A percentile compares a stretch with the other conserved stretches of the same genome.
Conservation (phyloP, 805 yeast genomes). For the Sugiyamaella qingdaonensis region DNA sequence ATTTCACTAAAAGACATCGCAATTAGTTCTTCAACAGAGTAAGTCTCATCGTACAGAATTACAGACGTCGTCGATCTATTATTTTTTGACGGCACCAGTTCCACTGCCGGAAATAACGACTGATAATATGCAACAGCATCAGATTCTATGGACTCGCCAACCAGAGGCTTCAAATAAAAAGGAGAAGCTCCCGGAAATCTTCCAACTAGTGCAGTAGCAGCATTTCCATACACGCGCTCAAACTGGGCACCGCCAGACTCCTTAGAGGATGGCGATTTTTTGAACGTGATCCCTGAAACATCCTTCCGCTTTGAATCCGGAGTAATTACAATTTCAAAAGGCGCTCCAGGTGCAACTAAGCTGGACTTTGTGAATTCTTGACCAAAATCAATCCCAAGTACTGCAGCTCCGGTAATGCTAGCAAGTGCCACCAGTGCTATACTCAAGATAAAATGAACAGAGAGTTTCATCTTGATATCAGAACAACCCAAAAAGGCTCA, state of each 20-base stretch:
- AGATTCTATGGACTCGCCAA: slow-evolving; percentile 48
- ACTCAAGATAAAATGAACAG: neutral
- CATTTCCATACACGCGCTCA: slow-evolving; percentile 74
- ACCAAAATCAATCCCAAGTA: slow-evolving; percentile 87
- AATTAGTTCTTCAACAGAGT: slow-evolving; percentile 68
- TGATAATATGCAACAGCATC: slow-evolving; percentile 49
- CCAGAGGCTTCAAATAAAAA: slow-evolving; percentile 60
- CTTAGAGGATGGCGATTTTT: slow-evolving; percentile 22
- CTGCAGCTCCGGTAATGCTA: slow-evolving; percentile 41
- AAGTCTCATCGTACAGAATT: slow-evolving; percentile 44
- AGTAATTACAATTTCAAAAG: slow-evolving; percentile 82
- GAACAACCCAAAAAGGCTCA: neutral
- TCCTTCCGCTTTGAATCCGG: slow-evolving; percentile 92
- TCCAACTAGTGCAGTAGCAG: slow-evolving; percentile 64
- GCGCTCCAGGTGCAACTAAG: slow-evolving; percentile 84
- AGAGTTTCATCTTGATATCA: neutral
- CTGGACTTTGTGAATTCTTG: slow-evolving; percentile 83
- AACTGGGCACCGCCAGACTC: slow-evolving; percentile 7
- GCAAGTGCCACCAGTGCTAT: slow-evolving; percentile 11
- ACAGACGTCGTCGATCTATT: slow-evolving; percentile 57
- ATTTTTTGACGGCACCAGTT: slow-evolving; percentile 38
- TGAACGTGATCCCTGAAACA: slow-evolving; percentile 68
- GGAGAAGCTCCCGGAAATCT: slow-evolving; percentile 71
- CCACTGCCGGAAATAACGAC: slow-evolving; percentile 45
- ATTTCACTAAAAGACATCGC: slow-evolving; percentile 79